Conservation (phyloP, 2,329 filamentous ascomycete species). For the Metarhizium humberi region DNA sequence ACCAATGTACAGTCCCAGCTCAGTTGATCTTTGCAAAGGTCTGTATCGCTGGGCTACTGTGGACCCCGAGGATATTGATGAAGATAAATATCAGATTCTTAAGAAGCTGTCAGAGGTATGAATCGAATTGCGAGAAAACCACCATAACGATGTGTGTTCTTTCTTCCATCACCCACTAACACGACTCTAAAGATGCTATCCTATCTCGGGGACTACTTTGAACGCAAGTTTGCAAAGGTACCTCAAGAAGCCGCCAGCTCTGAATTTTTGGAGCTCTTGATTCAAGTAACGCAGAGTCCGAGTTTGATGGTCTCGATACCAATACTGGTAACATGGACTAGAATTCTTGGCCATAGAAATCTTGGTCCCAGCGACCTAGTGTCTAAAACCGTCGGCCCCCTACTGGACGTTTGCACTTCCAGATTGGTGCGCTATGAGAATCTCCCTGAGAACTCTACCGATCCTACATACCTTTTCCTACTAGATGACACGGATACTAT, state of each 20-base stretch:
- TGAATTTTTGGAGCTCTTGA: slow-evolving; percentile 70
- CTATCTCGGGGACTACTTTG: slow-evolving; percentile 74
- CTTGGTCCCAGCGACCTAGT: slow-evolving; percentile 55
- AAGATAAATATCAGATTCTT: slow-evolving; percentile 82
- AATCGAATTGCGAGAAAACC: not conserved
- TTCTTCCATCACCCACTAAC: slow-evolving; percentile 2
- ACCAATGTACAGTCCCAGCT: slow-evolving; percentile 67
- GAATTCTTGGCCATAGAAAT: slow-evolving; percentile 63
- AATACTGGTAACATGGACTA: slow-evolving; percentile 81
- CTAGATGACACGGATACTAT: slow-evolving; percentile 91
- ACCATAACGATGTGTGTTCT: not conserved
- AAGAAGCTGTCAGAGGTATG: slow-evolving; percentile 89
- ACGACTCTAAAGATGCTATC: slow-evolving; percentile 58
- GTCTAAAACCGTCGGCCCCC: slow-evolving; percentile 56
- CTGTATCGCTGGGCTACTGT: slow-evolving; percentile 75
- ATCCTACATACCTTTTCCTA: slow-evolving; percentile 72
- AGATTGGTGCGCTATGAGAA: slow-evolving; percentile 82
- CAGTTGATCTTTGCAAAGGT: slow-evolving; percentile 60
- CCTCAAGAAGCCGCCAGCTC: slow-evolving; percentile 56
- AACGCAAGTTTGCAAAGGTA: slow-evolving; percentile 62
- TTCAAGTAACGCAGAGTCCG: slow-evolving; percentile 70
- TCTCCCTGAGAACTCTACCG: slow-evolving; percentile 70
- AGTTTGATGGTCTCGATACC: slow-evolving; percentile 93
- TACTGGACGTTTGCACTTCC: slow-evolving; percentile 75
- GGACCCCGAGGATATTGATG: slow-evolving; percentile 74